Base-by-base conservation (phyloP, 2,329 filamentous ascomycete species). In the Fusarium solani-melongenae region DNA sequence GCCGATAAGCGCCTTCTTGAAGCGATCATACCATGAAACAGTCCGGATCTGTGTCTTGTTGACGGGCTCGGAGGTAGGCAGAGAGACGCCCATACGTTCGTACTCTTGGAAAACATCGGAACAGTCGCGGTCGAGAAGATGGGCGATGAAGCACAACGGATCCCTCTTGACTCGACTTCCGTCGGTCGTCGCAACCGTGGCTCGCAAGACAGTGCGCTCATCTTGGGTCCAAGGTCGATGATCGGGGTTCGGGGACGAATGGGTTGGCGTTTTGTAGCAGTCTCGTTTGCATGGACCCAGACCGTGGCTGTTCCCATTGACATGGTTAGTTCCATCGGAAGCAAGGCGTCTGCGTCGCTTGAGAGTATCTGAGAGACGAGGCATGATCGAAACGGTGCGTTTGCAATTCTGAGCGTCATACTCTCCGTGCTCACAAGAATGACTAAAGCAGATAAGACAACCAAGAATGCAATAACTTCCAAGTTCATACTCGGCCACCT, bases 381-480 rank as follows among this genome's bases (percentile, higher is more conserved):
- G 79, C 7, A 79, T 76, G 44, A 90, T 82, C 4, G 87, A 88
- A 74, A 90, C 88, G 4, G 86, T 87, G 36, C 86, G 84, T 74
- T 89, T 88, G 67, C 88, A 78, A 53, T 85, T 85, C 55, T 81
- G 88, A 59, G 87, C 86, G 63, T 89, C 87, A 60, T 89, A 90
- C 62, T 90, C 88, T 53, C 89, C 89, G 70, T 91, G 89, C 75
- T 91, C 89, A 67, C 89, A 91, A 14, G 88, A 89, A 77, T 90
- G 87, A 59, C 88, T 88, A 75, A 86, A 88, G 79, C 89, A 91
- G 60, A 90, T 86, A n/a, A 89, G 80, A 73, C 89, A 91, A 14
- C 87, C 87, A 17, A 91, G 83, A 11, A 88, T 83, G 34, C 85
- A 85, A 75, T 90, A 89, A 2, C 87, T 90, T 57, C 87, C 86